Percentiles rank a stretch among this genome's conserved stretches.
Conservation (phyloP, 768 basidiomycete genomes). For the Phlegmacium glaucopus region DNA sequence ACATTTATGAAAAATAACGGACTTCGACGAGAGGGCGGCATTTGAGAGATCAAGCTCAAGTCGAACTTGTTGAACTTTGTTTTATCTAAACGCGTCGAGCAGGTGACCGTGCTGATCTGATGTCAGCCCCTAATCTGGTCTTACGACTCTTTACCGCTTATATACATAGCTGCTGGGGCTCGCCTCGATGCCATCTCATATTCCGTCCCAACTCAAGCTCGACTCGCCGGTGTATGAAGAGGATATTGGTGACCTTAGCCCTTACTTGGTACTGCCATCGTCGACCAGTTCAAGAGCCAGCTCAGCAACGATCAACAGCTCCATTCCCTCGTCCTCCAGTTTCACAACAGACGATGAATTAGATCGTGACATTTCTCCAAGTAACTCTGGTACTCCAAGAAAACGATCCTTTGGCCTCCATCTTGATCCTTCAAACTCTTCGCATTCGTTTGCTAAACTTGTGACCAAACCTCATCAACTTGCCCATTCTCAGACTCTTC, state of each 20-base stretch:
- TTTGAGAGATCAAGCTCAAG: too few species aligned
- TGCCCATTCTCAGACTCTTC: constrained; percentile 45
- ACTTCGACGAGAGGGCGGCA: too few species aligned
- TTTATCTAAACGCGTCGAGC: too few species aligned
- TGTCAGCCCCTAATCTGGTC: too few species aligned
- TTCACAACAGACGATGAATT: constrained; percentile 6
- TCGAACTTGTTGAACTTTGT: too few species aligned
- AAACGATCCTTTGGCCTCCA: constrained; percentile 8
- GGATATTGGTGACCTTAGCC: constrained; percentile 24
- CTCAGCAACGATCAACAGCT: constrained; percentile 15
- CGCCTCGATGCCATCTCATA: constrained; percentile 16
- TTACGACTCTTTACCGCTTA: too few species aligned
- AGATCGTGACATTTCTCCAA: constrained; percentile 7
- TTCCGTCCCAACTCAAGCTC: constrained; percentile 21
- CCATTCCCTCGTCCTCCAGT: constrained; percentile 8
- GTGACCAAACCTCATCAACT: constrained; percentile 17
- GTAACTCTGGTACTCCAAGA: constrained; percentile 13
- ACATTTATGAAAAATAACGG: too few species aligned
- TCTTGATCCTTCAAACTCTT: constrained; percentile 13
- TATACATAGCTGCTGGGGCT: too few species aligned
- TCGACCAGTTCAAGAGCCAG: constrained; percentile 19
- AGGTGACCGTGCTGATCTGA: too few species aligned
- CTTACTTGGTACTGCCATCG: constrained; percentile 16
- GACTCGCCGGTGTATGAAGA: constrained; percentile 19
- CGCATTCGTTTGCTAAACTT: constrained; percentile 12